phyloP scores from a whole-genome alignment of 169 alveolate genomes.

The Plasmodium chabaudi region DNA sequence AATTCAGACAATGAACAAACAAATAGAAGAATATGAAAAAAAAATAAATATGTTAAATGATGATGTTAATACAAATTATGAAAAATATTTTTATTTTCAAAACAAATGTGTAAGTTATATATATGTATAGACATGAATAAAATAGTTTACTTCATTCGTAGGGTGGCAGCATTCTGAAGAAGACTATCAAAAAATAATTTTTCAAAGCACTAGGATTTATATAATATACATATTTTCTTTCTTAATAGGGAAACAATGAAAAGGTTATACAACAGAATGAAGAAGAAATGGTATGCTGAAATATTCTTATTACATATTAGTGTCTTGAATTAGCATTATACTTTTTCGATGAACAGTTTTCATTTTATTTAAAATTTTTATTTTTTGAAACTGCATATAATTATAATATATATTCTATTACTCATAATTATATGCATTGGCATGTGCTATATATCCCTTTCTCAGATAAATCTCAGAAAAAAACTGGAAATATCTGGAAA shows the following conservation, averaged over 20 bases:
- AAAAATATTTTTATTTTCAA: slow-evolving; percentile 18
- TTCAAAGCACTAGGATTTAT: background rate
- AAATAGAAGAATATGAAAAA: slow-evolving; percentile 19
- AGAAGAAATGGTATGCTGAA: slow-evolving; percentile 15
- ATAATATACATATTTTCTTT: background rate
- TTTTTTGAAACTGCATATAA: background rate
- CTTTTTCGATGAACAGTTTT: no score
- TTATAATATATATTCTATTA: background rate
- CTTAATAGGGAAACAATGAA: slow-evolving; percentile 2
- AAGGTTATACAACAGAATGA: slow-evolving; percentile 10
- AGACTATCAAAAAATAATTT: no score
- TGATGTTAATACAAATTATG: slow-evolving; percentile 13
- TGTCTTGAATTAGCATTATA: background rate
- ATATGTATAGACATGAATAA: no score
- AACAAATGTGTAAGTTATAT: slow-evolving; percentile 34
- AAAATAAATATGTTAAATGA: slow-evolving; percentile 38
- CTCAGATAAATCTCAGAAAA: slow-evolving; percentile 19
- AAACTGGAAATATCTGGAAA: slow-evolving; percentile 6
- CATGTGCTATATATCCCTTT: background rate
- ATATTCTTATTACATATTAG: background rate
- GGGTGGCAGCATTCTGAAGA: no score
- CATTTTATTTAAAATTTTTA: background rate
- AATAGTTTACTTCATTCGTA: no score
- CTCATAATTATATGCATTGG: background rate
- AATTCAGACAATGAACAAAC: background rate